Percentiles rank a stretch among this genome's conserved stretches.
Conservation (phyloP, 2,329 filamentous ascomycete species). For the Diaporthe citriasiana region DNA sequence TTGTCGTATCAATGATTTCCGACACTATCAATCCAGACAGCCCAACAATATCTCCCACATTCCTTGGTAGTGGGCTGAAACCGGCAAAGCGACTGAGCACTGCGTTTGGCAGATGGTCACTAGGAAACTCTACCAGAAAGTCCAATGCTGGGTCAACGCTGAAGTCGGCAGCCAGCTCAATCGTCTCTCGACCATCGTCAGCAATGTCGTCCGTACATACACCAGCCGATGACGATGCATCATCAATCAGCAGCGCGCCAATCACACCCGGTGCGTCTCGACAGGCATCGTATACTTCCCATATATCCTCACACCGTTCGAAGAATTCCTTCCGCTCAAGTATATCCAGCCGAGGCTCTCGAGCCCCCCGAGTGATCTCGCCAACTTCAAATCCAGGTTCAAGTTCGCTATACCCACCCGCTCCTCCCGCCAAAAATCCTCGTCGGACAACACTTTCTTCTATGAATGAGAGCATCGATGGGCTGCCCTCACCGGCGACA, state of each 20-base stretch:
- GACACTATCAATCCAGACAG: background rate
- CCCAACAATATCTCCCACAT: background rate
- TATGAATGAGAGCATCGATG: conserved; percentile 3
- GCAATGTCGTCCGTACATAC: conserved; percentile 1
- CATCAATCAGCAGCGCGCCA: conserved; percentile 21
- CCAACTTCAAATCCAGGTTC: conserved; percentile 1
- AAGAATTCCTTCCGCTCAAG: conserved; percentile 23
- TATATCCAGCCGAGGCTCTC: conserved; percentile 30
- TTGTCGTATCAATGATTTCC: background rate
- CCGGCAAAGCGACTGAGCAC: conserved; percentile 23
- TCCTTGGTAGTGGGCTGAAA: background rate
- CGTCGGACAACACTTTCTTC: conserved; percentile 21
- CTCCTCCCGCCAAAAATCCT: conserved; percentile 13
- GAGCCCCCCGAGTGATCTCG: background rate
- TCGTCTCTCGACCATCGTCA: conserved; percentile 25
- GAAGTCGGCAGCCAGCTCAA: conserved; percentile 20
- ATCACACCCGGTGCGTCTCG: conserved; percentile 10
- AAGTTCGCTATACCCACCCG: background rate
- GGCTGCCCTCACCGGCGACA: conserved; percentile 1
- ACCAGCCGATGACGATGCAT: conserved; percentile 26
- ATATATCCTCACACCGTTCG: conserved; percentile 22
- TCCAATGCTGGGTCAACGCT: background rate
- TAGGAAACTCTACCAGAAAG: conserved; percentile 6
- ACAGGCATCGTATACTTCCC: conserved; percentile 21
- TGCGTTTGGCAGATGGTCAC: conserved; percentile 26